Evolutionary conservation across 371 early-diverging fungal species (phyloP), one percentile per base, ranked within the genome.

Genomic region (Rhizopus delemar): DNA sequence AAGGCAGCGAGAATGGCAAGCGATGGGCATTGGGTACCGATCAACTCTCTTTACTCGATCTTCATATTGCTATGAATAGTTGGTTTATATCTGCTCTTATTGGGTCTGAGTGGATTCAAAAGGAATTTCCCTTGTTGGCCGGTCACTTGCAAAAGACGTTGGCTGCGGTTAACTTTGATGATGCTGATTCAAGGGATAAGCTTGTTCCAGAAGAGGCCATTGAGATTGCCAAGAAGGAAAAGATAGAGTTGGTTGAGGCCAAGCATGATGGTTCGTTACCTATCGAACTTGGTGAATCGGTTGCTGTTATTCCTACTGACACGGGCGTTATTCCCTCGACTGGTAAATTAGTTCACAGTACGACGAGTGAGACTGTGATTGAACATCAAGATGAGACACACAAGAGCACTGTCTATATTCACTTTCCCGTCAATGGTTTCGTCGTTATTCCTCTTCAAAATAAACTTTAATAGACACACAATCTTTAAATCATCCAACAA

Each of bases 241-340:
- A 48, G 8, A 36, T 22, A 8, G 51, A 35, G 0, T 31, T 55
- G 29, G 33, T 15, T 12, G n/a, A 52, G 28, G 12, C 41, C 15
- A 46, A 41, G 46, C 68, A 56, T 16, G 65, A 66, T 39, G 69
- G 64, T 5, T 43, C 61, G 6, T 56, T 56, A 9, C 57, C 57
- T 6, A 59, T 75, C 8, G 57, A 58, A 16, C 38, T 69, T 3
- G 85, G 85, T 3, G 68, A 76, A 33, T 6, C 51, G 5, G 80
- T 85, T 4, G 35, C 65, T 0, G 74, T 85, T 5, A 46, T 65
- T 0, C 85, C 85, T 0, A 63, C 71, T 15, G 85, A 85, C 54
- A 69, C 71, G 15, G 83, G 81, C 12, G 69, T 68, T 31, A 61
- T 75, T 8, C 79, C 80, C 22, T 63, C 75, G 3, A 49, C 49